phyloP scores from a whole-genome alignment of 768 basidiomycete species.

The Stropharia rugosoannulata region DNA sequence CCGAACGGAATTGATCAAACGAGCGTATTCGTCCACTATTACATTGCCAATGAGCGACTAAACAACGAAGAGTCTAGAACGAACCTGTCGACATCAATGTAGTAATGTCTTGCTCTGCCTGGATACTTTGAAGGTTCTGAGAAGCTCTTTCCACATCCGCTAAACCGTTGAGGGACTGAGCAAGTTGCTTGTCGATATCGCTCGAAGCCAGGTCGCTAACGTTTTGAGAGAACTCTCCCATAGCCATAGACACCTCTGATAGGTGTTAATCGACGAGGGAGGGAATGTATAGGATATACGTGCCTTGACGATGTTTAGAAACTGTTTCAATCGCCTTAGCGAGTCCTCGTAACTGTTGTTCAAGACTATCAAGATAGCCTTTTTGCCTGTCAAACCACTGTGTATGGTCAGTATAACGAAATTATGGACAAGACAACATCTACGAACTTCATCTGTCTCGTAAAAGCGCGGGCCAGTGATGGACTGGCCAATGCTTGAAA shows the following conservation, averaged over 20 bases:
- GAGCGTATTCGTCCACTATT: slow-evolving; percentile 86
- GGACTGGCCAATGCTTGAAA: slow-evolving; percentile 81
- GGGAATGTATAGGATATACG: slow-evolving; percentile 4
- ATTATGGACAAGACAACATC: background rate
- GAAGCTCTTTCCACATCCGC: slow-evolving; percentile 74
- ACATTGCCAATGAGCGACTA: background rate
- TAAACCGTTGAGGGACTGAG: slow-evolving; percentile 65
- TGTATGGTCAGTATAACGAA: background rate
- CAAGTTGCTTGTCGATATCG: slow-evolving; percentile 74
- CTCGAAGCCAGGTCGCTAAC: slow-evolving; percentile 70
- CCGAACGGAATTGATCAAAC: slow-evolving; percentile 84
- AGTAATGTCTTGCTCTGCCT: slow-evolving; percentile 80
- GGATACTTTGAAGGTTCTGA: slow-evolving; percentile 70
- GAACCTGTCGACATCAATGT: slow-evolving; percentile 77
- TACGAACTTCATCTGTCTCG: slow-evolving; percentile 80
- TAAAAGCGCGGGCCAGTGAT: slow-evolving; percentile 79
- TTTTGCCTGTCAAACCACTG: slow-evolving; percentile 95
- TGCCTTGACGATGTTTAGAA: slow-evolving; percentile 80
- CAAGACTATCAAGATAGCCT: slow-evolving; percentile 82
- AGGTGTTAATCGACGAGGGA: background rate
- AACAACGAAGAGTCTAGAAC: background rate
- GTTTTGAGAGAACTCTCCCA: slow-evolving; percentile 79
- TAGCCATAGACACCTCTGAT: slow-evolving; percentile 65
- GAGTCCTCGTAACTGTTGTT: slow-evolving; percentile 83
- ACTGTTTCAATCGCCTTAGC: slow-evolving; percentile 86